Base-by-base conservation (phyloP, 2,329 filamentous ascomycete genomes). In the Colletotrichum filicis region DNA sequence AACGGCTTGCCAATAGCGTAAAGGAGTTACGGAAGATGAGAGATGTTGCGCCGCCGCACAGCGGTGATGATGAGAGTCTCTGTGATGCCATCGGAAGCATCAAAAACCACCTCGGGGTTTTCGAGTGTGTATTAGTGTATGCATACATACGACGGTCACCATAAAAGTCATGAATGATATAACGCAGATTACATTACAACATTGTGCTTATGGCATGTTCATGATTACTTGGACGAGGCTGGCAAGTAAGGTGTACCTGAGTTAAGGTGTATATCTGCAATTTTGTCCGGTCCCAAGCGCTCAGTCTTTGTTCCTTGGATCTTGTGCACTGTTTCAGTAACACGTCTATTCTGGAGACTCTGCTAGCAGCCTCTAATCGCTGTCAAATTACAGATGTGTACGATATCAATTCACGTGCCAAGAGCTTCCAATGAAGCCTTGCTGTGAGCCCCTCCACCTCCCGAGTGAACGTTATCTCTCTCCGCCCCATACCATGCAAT, bases 101-200 rank as follows among this genome's bases (percentile, higher is more conserved):
- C 42, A 68, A 67, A 46, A 46, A 37, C 28, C 60, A 67, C 70
- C 62, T 74, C 60, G 75, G 66, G 74, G 68, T 68, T 75, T 57
- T 66, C 68, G 73, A 74, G 64, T 57, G 70, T 69, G 64, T 57
- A 74, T 56, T 61, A 66, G 66, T 71, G 60, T 71, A 71, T 58
- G 70, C 71, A 62, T 67, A 53, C 57, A 67, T 74, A 72, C 62
- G 68, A 72, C 49, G 63, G 53, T 68, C 62, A 62, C 68, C 57
- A 63, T 60, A 74, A 73, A 72, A 74, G 71, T 68, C 71, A 72
- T 68, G 68, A 74, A 74, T 74, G 71, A 73, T 61, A 67, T 70
- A 67, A 74, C 68, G 71, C 62, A 72, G 35, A 69, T 58, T 28
- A 57, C 24, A 65, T 65, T 9, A 65, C 62, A 46, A 4, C 22